Evolutionary conservation across 768 basidiomycete species (phyloP), one percentile per base, ranked within the genome.

Genomic region (Psilocybe subaeruginosa): DNA sequence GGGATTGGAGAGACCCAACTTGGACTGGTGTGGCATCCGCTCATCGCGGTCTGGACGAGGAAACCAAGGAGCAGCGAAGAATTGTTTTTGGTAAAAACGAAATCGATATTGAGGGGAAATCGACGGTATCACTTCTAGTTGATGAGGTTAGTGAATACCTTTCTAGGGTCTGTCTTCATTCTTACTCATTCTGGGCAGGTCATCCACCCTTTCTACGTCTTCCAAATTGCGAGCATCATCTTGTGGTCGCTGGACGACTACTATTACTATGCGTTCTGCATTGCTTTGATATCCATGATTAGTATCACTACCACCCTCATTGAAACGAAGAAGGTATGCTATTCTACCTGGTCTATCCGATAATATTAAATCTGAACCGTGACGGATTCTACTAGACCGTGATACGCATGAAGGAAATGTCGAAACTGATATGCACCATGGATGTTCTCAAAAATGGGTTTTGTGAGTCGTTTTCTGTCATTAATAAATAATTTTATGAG

Each of bases 161-260:
- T 16, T 14, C 52, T 41, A 14, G 37, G n/a, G 45, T 35, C 55
- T 47, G 62, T 57, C 6, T 27, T 58, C 51, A 41, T 62, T 35
- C 39, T 58, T 49, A 35, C 6, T n/a, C n/a, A 14, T n/a, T 45
- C 48, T 47, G 30, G 48, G 4, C 48, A 80, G 94, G 86, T 97
- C 48, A 90, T 99, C 41, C 97, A 99, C 71, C 97, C 97, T 0
- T 99, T 99, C 76, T 99, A 98, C 71, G 90, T 99, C 57, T 99
- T 99, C 71, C 97, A 99, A 82, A 89, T 98, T 65, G 94, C 94
- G 53, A 97, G 95, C 65, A 91, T 99, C 66, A 78, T 92, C 41
- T 77, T 99, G 5, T 99, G 97, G 97, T 91, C 92, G 1, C 68
- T 99, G 55, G 97, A 99, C 65, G 85, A 98, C 72, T 99, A 99